Evolutionary conservation across 2,329 filamentous ascomycete genomes (phyloP).

Genomic region (Penicillium sp.): DNA sequence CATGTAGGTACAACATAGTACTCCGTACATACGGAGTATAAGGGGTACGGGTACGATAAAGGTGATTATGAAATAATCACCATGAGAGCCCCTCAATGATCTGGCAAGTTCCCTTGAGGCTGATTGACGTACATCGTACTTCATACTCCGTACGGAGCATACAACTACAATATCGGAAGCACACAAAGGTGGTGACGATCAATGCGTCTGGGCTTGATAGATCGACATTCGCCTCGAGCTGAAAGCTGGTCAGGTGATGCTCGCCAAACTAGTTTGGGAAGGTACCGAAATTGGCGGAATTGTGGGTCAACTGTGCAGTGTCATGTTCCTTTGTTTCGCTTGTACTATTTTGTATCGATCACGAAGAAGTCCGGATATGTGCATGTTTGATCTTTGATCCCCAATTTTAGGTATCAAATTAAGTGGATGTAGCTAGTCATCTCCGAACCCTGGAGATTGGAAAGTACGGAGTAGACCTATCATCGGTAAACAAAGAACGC

Average conservation of each 20-base stretch:
- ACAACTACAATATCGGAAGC: not conserved
- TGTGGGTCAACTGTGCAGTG: not conserved
- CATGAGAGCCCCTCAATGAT: not conserved
- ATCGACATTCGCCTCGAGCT: constrained; percentile 3
- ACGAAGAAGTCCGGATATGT: not conserved
- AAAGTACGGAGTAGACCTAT: not conserved
- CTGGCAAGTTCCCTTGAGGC: not conserved
- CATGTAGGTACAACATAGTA: not conserved
- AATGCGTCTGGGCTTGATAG: constrained; percentile 1
- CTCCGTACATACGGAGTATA: too few species aligned
- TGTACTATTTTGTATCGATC: not conserved
- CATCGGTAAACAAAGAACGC: not conserved
- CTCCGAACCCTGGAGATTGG: not conserved
- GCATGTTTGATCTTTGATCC: not conserved
- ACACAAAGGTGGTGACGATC: constrained; percentile 3
- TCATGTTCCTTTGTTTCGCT: not conserved
- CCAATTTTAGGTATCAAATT: not conserved
- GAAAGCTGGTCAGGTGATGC: constrained; percentile 1
- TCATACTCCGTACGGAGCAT: not conserved
- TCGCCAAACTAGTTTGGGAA: constrained; percentile 4
- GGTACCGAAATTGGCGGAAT: not conserved
- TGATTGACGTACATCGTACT: not conserved
- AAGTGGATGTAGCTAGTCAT: not conserved
- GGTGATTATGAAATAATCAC: not conserved
- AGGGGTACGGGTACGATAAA: not conserved